phyloP scores from a whole-genome alignment of 768 basidiomycete genomes.

The Lentinula aciculospora region DNA sequence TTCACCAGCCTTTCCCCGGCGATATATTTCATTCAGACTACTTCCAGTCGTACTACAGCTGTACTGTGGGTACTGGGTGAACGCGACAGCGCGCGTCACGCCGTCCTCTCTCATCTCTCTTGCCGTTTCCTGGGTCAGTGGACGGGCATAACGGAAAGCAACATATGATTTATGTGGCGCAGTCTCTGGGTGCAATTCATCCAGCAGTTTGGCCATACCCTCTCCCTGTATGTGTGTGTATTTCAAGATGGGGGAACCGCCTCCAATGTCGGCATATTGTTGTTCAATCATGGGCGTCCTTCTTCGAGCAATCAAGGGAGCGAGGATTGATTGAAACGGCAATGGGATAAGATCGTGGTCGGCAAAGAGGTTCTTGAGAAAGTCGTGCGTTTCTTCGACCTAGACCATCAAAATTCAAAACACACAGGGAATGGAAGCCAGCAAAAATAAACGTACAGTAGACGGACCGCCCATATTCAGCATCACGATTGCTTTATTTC shows the following conservation, averaged over 20 bases:
- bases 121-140: constrained; percentile 79
- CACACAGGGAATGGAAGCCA: not conserved
- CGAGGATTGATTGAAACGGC: constrained; percentile 84
- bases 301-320: constrained; percentile 83
- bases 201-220: constrained; percentile 84
- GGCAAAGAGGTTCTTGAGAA: constrained; percentile 87
- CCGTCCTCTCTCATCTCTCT: constrained; percentile 85
- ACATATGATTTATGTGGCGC: constrained; percentile 96
- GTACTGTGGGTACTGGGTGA: constrained; percentile 99
- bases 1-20: constrained; percentile 56
- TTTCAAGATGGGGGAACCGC: constrained; percentile 90
- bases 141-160: constrained; percentile 91
- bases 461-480: constrained; percentile 99
- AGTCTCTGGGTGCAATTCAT: constrained; percentile 89
- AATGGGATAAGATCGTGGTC: constrained; percentile 93
- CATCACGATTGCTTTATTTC: constrained; percentile 74
- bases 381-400: constrained; percentile 91
- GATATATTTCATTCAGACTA: constrained; percentile 89
- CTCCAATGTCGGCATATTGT: constrained; percentile 93
- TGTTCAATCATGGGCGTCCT: constrained; percentile 91
- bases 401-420: constrained; percentile 24
- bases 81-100: constrained; percentile 88
- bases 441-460: constrained; percentile 49
- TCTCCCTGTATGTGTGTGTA: constrained; percentile 89
- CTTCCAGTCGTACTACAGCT: constrained; percentile 98